These are phyloP conservation scores for Chytriomyces sp. DNA, from an alignment of 192 early-diverging fungal species.

Conservation along the genomic window DNA sequence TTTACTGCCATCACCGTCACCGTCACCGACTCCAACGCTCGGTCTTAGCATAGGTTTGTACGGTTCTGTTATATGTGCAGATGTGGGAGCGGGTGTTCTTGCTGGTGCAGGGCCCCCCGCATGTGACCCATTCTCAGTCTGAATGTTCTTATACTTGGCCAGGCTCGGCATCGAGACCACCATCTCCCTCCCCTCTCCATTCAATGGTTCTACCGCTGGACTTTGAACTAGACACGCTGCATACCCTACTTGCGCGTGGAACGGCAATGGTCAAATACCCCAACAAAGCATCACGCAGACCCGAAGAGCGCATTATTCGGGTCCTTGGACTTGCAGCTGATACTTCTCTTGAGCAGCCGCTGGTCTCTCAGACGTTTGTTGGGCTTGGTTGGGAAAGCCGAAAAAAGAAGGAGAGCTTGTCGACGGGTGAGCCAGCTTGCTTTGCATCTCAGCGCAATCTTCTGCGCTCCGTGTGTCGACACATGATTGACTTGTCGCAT, in stretches of 20 bases:
- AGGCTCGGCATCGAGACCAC: background rate
- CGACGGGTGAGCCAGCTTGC: background rate
- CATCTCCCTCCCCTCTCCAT: background rate
- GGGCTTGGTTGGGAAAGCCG: constrained; percentile 41
- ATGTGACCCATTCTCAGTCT: no score
- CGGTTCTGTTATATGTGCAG: no score
- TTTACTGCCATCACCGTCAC: no score
- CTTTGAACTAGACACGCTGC: background rate
- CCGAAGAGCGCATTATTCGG: constrained; percentile 49
- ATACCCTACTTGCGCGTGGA: constrained; percentile 40
- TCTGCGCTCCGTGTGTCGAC: background rate
- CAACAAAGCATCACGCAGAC: constrained; percentile 42
- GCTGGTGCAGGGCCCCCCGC: no score
- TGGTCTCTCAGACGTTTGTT: background rate
- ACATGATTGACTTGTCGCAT: background rate
- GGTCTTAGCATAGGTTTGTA: no score
- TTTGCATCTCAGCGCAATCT: background rate
- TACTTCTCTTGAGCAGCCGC: constrained; percentile 31
- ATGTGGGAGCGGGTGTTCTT: no score
- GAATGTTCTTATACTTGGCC: no score
- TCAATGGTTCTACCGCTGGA: background rate
- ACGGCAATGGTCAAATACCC: constrained; percentile 57
- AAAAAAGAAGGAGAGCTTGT: constrained; percentile 37
- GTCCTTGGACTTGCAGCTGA: constrained; percentile 37
- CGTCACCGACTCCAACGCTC: no score